Evolutionary conservation across 192 early-diverging fungal species (phyloP), one percentile per base, ranked within the genome.

Genomic region (Coemansia sp.): DNA sequence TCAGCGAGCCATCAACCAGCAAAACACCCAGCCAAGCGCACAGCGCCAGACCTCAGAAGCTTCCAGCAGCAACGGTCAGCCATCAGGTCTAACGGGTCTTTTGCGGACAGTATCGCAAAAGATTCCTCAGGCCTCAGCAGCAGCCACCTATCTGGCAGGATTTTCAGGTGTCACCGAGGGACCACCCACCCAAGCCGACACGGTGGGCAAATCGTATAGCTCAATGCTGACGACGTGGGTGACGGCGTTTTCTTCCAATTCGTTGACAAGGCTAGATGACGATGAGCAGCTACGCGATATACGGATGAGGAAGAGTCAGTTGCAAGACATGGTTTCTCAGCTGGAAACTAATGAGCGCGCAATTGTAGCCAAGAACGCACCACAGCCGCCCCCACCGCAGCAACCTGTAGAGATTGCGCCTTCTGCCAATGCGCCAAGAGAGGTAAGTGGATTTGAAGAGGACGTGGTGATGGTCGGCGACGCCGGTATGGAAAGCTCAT

Each of bases 251-350:
- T 66, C 77, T 3, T 67, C 65, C 10, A 49, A 42, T 33, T 59
- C 77, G 38, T 41, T 72, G 6, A 44, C 64, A 3, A 71, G 38
- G 13, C 34, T 73, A 5, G 59, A 77, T 1, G 82, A 84, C 12
- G 67, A 84, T 29, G 73, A 84, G 62, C 74, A 71, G 8, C 40
- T 84, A 49, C 77, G 49, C 4, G 77, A 79, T 42, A 84, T 84
- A 42, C 77, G 71, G n/a, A 67, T 71, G 20, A 68, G 82, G 51
- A 79, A 76, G 64, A 41, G 43, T 16, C 82, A 84, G 57, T 66
- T 84, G 8, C 82, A 79, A 41, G 77, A 76, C 29, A 75, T 84
- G 71, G 77, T 79, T 43, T 49, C 67, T 36, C 82, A 84, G 74
- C 71, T 84, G 10, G 82, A 84, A 43, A 61, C 42, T 52, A 84